These are phyloP conservation scores for Ballota nigra DNA, from an alignment of 257 asterid species.

Conservation along the genomic window DNA sequence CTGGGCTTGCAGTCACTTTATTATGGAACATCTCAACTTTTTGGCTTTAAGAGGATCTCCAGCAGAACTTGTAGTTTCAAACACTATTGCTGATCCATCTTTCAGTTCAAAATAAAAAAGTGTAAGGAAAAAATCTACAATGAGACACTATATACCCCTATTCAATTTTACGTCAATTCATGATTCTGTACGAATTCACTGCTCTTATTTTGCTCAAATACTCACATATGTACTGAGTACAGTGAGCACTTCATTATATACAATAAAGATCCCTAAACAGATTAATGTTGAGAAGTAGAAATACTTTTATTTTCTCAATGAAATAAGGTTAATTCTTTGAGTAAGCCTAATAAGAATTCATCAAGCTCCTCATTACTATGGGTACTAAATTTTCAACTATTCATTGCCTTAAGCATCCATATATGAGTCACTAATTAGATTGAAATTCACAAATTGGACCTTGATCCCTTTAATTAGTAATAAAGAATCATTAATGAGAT, in stretches of 20 bases:
- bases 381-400: background rate
- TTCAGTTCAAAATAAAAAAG: conserved; percentile 40
- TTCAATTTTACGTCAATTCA: background rate
- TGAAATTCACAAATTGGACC: background rate
- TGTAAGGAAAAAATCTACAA: background rate
- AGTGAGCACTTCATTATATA: background rate
- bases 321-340: background rate
- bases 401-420: background rate
- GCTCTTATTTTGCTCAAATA: background rate
- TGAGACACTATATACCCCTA: background rate
- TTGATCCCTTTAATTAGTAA: too few species aligned
- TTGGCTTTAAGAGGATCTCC: conserved; percentile 60
- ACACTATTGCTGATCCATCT: too few species aligned
- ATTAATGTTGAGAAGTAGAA: background rate
- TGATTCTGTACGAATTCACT: background rate
- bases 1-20: conserved; percentile 73
- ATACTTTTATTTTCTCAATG: background rate
- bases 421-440: background rate
- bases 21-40: conserved; percentile 57
- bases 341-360: background rate
- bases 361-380: background rate
- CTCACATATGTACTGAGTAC: background rate
- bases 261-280: background rate
- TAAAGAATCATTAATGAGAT: too few species aligned
- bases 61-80: conserved; percentile 38